These are phyloP conservation scores for Fusarium sp. DNA, from an alignment of 2,329 filamentous ascomycete species.

Conservation along the genomic window DNA sequence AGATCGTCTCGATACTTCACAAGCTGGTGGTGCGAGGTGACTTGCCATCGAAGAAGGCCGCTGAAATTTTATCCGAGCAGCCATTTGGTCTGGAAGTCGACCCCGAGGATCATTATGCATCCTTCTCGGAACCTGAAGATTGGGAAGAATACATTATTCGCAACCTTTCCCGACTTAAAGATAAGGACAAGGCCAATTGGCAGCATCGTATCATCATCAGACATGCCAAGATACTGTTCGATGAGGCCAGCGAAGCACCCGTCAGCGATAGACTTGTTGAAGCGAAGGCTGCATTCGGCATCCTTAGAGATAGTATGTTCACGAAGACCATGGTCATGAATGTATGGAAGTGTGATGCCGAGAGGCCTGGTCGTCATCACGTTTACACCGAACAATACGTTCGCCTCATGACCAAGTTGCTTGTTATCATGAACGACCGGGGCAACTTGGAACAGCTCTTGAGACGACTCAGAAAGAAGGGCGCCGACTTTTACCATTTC, in stretches of 20 bases:
- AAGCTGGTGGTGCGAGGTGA: conserved; percentile 76
- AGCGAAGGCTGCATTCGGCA: conserved; percentile 81
- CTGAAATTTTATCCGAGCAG: conserved; percentile 65
- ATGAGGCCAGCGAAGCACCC: conserved; percentile 52
- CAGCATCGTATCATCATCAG: conserved; percentile 91
- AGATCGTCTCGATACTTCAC: conserved; percentile 82
- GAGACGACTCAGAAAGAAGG: conserved; percentile 82
- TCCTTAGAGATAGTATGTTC: conserved; percentile 79
- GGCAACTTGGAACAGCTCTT: conserved; percentile 80
- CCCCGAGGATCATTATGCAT: conserved; percentile 50
- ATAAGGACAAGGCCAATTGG: conserved; percentile 93
- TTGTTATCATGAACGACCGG: conserved; percentile 80
- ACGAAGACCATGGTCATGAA: conserved; percentile 96
- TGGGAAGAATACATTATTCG: conserved; percentile 67
- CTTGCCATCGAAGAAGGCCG: conserved; percentile 60
- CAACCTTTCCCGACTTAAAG: conserved; percentile 62
- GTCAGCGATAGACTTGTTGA: conserved; percentile 66
- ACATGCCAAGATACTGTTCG: conserved; percentile 68
- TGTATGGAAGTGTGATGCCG: conserved; percentile 93
- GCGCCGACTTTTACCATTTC: conserved; percentile 77
- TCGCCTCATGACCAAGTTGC: conserved; percentile 79
- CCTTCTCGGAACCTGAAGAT: conserved; percentile 63
- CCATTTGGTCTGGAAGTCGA: conserved; percentile 59
- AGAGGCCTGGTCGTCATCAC: conserved; percentile 85
- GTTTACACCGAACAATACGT: conserved; percentile 92